Evolutionary conservation across 1,284 basidiomycete genomes (phyloP).

Genomic region (Trametes polyzona): DNA sequence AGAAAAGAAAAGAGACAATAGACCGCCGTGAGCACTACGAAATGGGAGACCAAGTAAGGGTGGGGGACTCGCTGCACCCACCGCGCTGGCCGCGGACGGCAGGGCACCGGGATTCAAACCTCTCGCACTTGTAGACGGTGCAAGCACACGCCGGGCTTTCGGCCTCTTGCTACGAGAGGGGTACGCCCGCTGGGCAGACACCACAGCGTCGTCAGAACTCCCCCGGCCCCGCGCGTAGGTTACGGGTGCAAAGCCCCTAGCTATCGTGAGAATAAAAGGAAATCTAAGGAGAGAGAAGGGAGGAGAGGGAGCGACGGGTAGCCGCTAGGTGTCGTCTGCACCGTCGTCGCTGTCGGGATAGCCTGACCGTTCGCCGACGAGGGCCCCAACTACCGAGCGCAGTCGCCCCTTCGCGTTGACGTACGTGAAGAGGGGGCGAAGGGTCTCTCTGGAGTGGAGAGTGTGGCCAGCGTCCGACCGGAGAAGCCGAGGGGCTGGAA

Average conservation of each 20-base stretch:
- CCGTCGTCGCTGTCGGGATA: background rate
- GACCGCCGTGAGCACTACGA: too few species aligned
- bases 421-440: background rate
- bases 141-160: background rate
- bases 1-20: background rate
- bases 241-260: background rate
- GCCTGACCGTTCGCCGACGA: slow-evolving; percentile 9
- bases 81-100: background rate
- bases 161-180: background rate
- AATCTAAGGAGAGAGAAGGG: background rate
- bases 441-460: background rate
- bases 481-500: background rate
- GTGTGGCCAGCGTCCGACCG: background rate
- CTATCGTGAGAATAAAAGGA: background rate
- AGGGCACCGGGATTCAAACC: slow-evolving; percentile 1
- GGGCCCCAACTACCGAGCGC: background rate
- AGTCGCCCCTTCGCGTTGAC: slow-evolving; percentile 2
- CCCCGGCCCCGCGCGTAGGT: background rate
- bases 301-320: background rate
- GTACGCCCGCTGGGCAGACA: background rate
- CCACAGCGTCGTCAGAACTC: background rate
- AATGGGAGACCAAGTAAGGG: too few species aligned
- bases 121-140: background rate
- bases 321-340: background rate
- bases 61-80: background rate